Evolutionary conservation across 78 protist genomes (phyloP).

Genomic region (Dictyostelium capitatum): DNA sequence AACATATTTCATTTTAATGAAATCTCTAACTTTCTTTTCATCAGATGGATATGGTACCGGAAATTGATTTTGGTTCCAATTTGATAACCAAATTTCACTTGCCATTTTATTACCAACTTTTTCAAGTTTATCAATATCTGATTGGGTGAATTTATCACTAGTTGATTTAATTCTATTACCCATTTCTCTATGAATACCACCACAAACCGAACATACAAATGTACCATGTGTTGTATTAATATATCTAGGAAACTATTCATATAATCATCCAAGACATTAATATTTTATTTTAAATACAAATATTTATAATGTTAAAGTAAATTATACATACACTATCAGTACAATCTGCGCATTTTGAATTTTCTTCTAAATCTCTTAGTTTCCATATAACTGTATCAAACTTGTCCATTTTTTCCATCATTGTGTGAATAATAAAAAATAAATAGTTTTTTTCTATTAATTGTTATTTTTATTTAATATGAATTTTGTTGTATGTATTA

Average conservation of each 20-base stretch:
- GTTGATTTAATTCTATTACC: constrained; percentile 60
- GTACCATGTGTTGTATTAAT: constrained; percentile 66
- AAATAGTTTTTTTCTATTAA: background rate
- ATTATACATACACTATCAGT: constrained; percentile 60
- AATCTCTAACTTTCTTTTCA: constrained; percentile 57
- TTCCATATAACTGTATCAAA: constrained; percentile 38
- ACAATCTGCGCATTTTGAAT: constrained; percentile 77
- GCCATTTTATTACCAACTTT: constrained; percentile 64
- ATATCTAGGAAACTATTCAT: constrained; percentile 76
- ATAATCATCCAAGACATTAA: no score
- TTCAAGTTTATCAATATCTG: constrained; percentile 52
- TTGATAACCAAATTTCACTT: constrained; percentile 31
- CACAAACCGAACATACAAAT: constrained; percentile 77
- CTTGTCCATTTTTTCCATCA: constrained; percentile 70
- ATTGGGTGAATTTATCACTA: constrained; percentile 32
- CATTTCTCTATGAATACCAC: constrained; percentile 59
- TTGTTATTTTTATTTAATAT: background rate
- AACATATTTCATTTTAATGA: constrained; percentile 59
- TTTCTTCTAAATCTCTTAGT: constrained; percentile 60
- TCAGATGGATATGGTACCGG: constrained; percentile 56
- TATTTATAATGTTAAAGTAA: background rate
- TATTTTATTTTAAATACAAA: background rate
- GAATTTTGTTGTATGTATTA: background rate
- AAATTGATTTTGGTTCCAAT: constrained; percentile 42
- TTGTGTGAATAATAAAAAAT: constrained; percentile 7